phyloP scores from a whole-genome alignment of 2,329 filamentous ascomycete species.

The Ophiostoma perfectum region DNA sequence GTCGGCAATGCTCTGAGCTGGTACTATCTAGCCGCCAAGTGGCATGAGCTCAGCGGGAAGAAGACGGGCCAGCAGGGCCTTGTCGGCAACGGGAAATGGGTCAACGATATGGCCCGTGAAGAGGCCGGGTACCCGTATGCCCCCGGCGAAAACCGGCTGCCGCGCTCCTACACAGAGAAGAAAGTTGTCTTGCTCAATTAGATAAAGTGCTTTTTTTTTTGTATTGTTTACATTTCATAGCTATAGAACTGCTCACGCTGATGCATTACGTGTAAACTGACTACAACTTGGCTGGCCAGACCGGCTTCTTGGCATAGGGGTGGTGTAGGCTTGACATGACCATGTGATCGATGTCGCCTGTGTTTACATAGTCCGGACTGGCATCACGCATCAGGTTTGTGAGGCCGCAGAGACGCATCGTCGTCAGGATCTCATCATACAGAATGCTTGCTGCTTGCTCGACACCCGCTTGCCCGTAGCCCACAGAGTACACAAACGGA shows the following conservation, averaged over 20 bases:
- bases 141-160: conserved; percentile 56
- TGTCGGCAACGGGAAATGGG: conserved; percentile 58
- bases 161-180: conserved; percentile 40
- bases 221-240: not conserved
- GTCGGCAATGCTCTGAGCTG: conserved; percentile 72
- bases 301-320: conserved; percentile 24
- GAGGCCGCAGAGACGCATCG: conserved; percentile 35
- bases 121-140: conserved; percentile 56
- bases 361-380: conserved; percentile 28
- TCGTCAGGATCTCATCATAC: conserved; percentile 36
- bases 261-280: not conserved
- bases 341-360: conserved; percentile 33
- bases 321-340: conserved; percentile 24
- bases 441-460: conserved; percentile 37
- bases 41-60: conserved; percentile 50
- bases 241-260: not conserved
- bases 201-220: not conserved
- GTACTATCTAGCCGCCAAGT: conserved; percentile 69
- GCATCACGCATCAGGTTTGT: conserved; percentile 27
- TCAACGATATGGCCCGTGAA: conserved; percentile 67
- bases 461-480: conserved; percentile 43
- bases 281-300: conserved; percentile 22
- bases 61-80: conserved; percentile 40
- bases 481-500: conserved; percentile 40
- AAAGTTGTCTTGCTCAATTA: not conserved